A percentile compares a stretch with the other conserved stretches of the same genome.
phyloP scores from a whole-genome alignment of 2,329 filamentous ascomycete genomes.

The Colletotrichum shisoi region DNA sequence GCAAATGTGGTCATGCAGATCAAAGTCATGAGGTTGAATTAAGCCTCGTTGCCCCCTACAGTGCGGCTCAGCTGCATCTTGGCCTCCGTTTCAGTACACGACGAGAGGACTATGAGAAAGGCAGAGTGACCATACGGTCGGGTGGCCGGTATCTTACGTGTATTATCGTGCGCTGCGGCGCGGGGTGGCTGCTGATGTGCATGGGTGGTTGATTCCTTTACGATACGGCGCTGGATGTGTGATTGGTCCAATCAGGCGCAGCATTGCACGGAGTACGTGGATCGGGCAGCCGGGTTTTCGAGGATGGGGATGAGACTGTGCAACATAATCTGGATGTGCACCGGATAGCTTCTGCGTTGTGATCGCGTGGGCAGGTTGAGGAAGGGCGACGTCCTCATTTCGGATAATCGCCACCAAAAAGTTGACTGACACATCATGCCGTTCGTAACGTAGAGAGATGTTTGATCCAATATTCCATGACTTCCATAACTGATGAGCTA shows the following conservation, averaged over 20 bases:
- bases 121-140: neutral
- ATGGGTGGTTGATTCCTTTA: neutral
- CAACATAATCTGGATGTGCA: neutral
- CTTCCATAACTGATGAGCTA: neutral
- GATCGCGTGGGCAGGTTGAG: neutral
- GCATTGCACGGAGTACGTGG: neutral
- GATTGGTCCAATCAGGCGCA: neutral
- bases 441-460: neutral
- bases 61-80: neutral
- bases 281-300: neutral
- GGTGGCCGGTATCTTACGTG: neutral
- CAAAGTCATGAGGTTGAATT: conserved; percentile 3
- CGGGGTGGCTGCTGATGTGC: conserved; percentile 2
- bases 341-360: neutral
- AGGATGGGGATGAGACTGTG: neutral
- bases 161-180: neutral
- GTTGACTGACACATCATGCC: neutral
- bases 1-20: neutral
- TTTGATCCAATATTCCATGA: neutral
- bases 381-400: neutral
- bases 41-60: neutral
- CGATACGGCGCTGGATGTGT: too few relatives aligned
- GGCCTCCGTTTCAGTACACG: neutral
- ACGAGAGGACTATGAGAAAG: neutral
- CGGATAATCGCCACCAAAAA: neutral